Percentiles rank a stretch among this genome's conserved stretches.
These are phyloP conservation scores for Fusarium euwallaceae DNA, from an alignment of 2,329 filamentous ascomycete species.

Conservation along the genomic window DNA sequence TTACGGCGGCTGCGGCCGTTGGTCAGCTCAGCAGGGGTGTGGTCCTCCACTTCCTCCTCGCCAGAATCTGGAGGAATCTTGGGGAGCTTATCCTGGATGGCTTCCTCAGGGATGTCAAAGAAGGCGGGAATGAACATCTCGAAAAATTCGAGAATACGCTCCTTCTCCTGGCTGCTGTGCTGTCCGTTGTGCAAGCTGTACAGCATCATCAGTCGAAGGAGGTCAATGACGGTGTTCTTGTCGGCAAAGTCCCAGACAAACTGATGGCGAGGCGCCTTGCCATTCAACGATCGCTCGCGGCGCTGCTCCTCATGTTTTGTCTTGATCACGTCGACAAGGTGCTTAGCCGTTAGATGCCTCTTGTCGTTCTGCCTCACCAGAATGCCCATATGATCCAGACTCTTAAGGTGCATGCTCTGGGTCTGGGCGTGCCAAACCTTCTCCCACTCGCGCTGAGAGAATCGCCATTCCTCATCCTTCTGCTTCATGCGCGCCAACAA, in stretches of 20 bases:
- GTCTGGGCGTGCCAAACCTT: constrained; percentile 99
- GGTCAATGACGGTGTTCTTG: constrained; percentile 74
- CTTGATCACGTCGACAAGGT: constrained; percentile 90
- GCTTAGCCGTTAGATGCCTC: constrained; percentile 89
- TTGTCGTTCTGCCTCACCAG: constrained; percentile 91
- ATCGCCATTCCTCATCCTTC: constrained; percentile 98
- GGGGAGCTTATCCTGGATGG: constrained; percentile 74
- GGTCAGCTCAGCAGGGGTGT: constrained; percentile 77
- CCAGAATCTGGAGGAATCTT: constrained; percentile 78
- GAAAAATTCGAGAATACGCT: constrained; percentile 80
- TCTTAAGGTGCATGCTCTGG: constrained; percentile 94
- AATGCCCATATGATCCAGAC: constrained; percentile 95
- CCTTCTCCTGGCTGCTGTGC: constrained; percentile 79
- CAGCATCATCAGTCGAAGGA: constrained; percentile 73
- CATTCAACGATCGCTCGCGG: constrained; percentile 74
- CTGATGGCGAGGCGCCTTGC: constrained; percentile 76
- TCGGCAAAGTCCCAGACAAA: constrained; percentile 82
- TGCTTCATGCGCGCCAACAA: constrained; percentile 91
- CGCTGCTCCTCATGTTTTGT: constrained; percentile 93
- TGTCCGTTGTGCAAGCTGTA: constrained; percentile 77
- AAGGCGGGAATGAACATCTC: constrained; percentile 82
- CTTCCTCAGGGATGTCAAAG: constrained; percentile 80
- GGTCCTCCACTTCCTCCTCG: constrained; percentile 83
- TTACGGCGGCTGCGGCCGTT: constrained; percentile 78
- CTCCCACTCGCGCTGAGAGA: constrained; percentile 97